A percentile compares a stretch with the other conserved stretches of the same genome.
phyloP scores from a whole-genome alignment of 1,284 basidiomycete genomes.

The Amylostereum chailletii region DNA sequence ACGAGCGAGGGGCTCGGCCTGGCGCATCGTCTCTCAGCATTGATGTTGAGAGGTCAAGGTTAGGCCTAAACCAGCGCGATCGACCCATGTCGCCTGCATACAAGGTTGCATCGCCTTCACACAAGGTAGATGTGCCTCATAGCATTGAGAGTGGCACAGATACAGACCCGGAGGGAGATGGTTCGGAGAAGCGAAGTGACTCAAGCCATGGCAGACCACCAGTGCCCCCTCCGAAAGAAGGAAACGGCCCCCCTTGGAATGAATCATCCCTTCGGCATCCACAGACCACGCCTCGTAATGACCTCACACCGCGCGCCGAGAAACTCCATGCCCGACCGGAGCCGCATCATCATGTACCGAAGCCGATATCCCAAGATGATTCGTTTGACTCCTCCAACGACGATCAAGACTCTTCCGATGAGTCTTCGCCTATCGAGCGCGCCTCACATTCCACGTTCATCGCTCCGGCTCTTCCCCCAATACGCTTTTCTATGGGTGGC shows the following conservation, averaged over 20 bases:
- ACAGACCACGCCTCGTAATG: background rate
- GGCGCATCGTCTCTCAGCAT: slow-evolving; percentile 7
- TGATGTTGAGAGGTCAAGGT: slow-evolving; percentile 13
- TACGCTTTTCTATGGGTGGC: slow-evolving; percentile 74
- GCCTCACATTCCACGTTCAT: slow-evolving; percentile 69
- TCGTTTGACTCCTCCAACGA: slow-evolving; percentile 18
- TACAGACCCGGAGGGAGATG: slow-evolving; percentile 48
- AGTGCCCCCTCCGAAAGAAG: slow-evolving; percentile 44
- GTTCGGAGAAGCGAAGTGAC: slow-evolving; percentile 22
- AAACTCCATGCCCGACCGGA: slow-evolving; percentile 10
- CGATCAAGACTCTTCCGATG: slow-evolving; percentile 20
- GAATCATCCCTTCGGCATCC: too few species aligned
- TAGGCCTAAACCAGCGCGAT: slow-evolving; percentile 12
- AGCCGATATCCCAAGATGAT: slow-evolving; percentile 13
- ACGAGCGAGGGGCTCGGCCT: background rate
- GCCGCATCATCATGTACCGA: slow-evolving; percentile 16
- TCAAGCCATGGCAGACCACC: slow-evolving; percentile 27
- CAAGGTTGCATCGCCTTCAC: slow-evolving; percentile 21
- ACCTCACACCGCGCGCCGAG: background rate
- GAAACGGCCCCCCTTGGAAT: background rate
- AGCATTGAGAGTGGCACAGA: slow-evolving; percentile 69
- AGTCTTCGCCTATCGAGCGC: slow-evolving; percentile 50
- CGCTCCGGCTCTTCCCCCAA: slow-evolving; percentile 72
- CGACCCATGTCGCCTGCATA: slow-evolving; percentile 41
- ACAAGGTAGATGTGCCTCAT: slow-evolving; percentile 59